Evolutionary conservation across 257 asterid genomes (phyloP).

Genomic region (Gentiana straminea): DNA sequence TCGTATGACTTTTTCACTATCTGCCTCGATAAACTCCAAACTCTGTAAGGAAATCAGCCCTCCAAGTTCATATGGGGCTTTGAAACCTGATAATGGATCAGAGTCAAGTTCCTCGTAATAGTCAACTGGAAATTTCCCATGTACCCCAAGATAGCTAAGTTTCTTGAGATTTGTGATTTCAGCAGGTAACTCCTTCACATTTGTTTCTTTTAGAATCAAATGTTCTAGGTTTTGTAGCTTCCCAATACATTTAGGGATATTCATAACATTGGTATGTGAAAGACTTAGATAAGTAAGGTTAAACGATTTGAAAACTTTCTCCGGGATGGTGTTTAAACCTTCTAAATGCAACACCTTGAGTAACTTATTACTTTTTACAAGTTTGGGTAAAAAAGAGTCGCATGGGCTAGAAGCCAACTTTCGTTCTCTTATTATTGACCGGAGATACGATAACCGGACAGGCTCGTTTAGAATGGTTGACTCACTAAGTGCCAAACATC

Average conservation of each 20-base stretch:
- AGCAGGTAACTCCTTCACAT: conserved; percentile 1
- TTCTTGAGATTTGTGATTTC: conserved; percentile 4
- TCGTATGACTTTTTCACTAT: background rate
- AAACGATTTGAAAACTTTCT: background rate
- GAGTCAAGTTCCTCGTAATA: background rate
- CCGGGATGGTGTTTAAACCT: background rate
- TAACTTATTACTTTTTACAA: conserved; percentile 4
- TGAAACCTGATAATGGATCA: background rate
- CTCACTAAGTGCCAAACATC: conserved; percentile 5
- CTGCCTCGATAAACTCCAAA: background rate
- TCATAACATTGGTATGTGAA: background rate
- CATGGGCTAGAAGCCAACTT: background rate
- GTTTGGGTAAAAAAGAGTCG: background rate
- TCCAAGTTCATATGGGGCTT: conserved; percentile 1
- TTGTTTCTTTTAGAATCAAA: conserved; percentile 1
- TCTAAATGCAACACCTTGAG: conserved; percentile 2
- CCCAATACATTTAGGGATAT: conserved; percentile 2
- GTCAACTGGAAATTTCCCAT: background rate
- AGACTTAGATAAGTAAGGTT: conserved; percentile 4
- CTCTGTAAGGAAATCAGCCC: background rate
- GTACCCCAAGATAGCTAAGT: background rate
- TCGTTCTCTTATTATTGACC: background rate
- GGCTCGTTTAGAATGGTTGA: background rate
- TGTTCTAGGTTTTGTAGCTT: conserved; percentile 9
- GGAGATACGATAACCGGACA: background rate